Evolutionary conservation across 2,329 filamentous ascomycete species (phyloP), one percentile per base, ranked within the genome.

Genomic region (Nemania bipapillata): DNA sequence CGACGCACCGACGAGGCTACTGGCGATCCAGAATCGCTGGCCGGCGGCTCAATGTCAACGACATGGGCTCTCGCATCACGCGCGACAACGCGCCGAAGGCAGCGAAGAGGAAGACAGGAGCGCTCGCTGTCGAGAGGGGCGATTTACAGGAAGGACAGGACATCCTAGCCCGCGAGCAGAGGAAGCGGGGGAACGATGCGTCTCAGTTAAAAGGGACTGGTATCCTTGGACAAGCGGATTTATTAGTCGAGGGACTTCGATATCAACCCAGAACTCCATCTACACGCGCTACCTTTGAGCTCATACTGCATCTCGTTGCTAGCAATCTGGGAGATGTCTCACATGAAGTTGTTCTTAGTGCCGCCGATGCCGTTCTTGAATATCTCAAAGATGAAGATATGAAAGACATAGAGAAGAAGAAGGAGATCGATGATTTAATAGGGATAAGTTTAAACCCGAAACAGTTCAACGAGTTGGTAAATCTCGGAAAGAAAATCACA

Each of bases 401-500:
- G 83, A 98, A 98, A 80, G 96, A 99, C 79, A 92, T 97, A 68
- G 96, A 99, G 79, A 97, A 96, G 85, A 99, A 99, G 85, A 97
- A 94, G 82, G 94, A 97, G 79, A 89, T 98, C 50, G 96, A 99
- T 75, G 96, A 98, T 72, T 89, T 98, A 68, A 81, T 99, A 49
- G 96, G 95, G n/a, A 87, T 87, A 40, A 89, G 90, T 0, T 88
- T 97, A 84, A 90, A 86, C 56, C 88, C 93, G 1, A 97, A 97
- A 78, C 91, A 97, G 79, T 99, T 98, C 83, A 98, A 98, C 78
- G 95, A 98, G 82, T 83, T 99, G 73, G 90, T 98, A 63, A 99
- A 97, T 78, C 84, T 99, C 50, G 93, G 94, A 72, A 99, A 99
- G 84, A 99, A 99, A 83, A 97, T 99, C 71, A 99, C 96, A 57